Evolutionary conservation across 495 filamentous ascomycete species (phyloP), one percentile per base, ranked within the genome.

Genomic region (Clavariopsis aquatica): DNA sequence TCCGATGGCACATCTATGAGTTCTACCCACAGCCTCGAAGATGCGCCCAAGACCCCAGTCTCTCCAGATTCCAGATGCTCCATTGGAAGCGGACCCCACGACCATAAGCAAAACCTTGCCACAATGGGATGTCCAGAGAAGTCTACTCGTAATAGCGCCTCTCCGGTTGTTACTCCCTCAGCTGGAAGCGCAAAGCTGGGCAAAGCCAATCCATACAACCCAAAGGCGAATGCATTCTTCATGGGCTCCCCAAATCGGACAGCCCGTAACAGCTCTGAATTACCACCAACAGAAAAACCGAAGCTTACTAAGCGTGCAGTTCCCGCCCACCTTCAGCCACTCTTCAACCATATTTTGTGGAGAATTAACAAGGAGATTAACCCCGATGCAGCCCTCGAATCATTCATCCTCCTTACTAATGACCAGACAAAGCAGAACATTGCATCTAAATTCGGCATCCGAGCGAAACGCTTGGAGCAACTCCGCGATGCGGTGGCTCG

Each of bases 311-410:
- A 60, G 53, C 49, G 51, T 12, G 34, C 41, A 6, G 78, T 78
- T 12, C 81, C 83, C 31, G 46, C 64, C n/a, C 62, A 69, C 17
- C 72, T 87, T 12, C 81, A 81, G 46, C 83, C 85, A 9, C 72
- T 89, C 47, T 80, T 89, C 69, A 87, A 84, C 71, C 83, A 83
- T 28, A 77, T 84, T 19, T 75, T 89, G 10, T 86, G 85, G 81
- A 80, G 81, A 47, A 77, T 87, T 23, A 81, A 88, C 72, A 76
- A 79, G 70, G 65, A 77, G 51, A 31, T 60, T 41, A 66, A 74
- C 49, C 63, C 75, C 69, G 49, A 77, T 70, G 28, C 78, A 73
- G 72, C 77, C 49, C 64, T 80, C 76, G 73, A 81, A 34, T 73
- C 72, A 6, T 85, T 73, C 68, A 83, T 73, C 45, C 71, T 83